Conservation (phyloP, 345 rosid genomes). For the Hibiscus tridactylites region DNA sequence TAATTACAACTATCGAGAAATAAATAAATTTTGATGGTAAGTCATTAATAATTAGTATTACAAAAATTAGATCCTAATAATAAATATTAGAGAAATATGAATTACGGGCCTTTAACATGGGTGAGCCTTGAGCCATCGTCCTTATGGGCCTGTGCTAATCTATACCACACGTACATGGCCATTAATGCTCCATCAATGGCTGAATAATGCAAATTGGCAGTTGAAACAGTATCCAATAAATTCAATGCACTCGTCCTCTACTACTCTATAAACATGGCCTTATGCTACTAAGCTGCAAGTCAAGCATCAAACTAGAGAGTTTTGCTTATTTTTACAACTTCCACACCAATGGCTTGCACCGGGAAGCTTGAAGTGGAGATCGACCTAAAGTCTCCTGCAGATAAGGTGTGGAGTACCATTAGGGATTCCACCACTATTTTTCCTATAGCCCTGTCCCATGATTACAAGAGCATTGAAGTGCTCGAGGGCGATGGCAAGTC, state of each 20-base stretch:
- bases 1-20: too few relatives aligned
- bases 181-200: neutral
- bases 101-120: too few relatives aligned
- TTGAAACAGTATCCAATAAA: conserved; percentile 13
- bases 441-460: conserved; percentile 62
- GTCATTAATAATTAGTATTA: too few relatives aligned
- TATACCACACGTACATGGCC: too few relatives aligned
- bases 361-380: conserved; percentile 66
- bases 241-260: conserved; percentile 17
- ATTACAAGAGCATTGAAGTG: conserved; percentile 72
- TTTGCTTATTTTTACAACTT: neutral
- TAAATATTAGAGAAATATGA: too few relatives aligned
- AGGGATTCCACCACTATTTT: conserved; percentile 54
- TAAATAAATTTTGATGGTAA: too few relatives aligned
- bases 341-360: conserved; percentile 36
- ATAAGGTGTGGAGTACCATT: conserved; percentile 53
- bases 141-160: too few relatives aligned
- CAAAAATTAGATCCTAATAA: too few relatives aligned
- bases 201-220: conserved; percentile 9
- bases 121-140: too few relatives aligned
- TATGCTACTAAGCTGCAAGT: neutral
- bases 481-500: conserved; percentile 80
- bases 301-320: neutral
- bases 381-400: conserved; percentile 61
- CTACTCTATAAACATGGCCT: conserved; percentile 9